Conservation (phyloP, 2,329 filamentous ascomycete species). For the Cladophialophora carrionii region DNA sequence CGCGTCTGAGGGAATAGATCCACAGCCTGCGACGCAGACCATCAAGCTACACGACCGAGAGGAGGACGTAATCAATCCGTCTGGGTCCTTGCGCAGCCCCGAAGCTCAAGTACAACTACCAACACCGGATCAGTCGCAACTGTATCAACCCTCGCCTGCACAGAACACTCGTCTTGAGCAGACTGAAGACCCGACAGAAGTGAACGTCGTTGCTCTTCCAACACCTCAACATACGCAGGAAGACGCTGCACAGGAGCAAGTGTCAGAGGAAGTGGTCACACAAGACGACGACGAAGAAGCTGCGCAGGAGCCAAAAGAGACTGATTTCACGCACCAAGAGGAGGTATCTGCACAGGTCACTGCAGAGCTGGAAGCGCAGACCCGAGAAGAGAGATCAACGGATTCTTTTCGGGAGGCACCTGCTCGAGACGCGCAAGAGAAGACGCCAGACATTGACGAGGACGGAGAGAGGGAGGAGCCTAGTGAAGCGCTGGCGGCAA, state of each 20-base stretch:
- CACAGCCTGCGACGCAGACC: neutral
- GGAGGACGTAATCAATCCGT: neutral
- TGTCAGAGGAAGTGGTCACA: neutral
- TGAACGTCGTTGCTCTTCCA: neutral
- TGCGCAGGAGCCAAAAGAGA: neutral
- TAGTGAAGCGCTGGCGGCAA: neutral
- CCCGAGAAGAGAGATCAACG: neutral
- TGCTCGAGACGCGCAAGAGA: neutral
- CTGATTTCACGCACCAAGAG: neutral
- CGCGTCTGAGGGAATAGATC: neutral
- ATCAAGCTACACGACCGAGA: neutral
- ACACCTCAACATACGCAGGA: conserved; percentile 15
- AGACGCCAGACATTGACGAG: neutral
- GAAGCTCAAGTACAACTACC: conserved; percentile 19
- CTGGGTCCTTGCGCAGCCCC: neutral
- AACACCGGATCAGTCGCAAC: conserved; percentile 33
- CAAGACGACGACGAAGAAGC: neutral
- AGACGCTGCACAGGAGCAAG: neutral
- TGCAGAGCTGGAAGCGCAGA: neutral
- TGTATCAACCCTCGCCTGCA: neutral
- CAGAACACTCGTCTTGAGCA: neutral
- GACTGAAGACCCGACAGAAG: neutral
- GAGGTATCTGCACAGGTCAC: neutral
- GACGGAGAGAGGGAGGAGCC: neutral
- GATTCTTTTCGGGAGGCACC: neutral